These are phyloP conservation scores for Pichia cephalocereana DNA, from an alignment of 805 yeast genomes.

Conservation along the genomic window DNA sequence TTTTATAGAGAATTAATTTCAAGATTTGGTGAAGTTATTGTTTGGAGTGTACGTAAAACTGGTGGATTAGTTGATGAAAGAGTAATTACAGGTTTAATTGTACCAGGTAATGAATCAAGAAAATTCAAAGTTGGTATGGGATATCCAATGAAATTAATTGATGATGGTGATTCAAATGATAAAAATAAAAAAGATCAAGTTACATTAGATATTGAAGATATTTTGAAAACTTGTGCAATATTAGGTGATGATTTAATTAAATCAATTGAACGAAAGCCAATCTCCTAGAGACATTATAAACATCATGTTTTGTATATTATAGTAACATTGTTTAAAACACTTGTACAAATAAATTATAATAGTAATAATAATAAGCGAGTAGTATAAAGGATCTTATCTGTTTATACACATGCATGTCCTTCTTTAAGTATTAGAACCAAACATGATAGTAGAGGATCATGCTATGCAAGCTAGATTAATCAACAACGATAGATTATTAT, in stretches of 20 bases:
- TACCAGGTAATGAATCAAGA: slow-evolving; percentile 53
- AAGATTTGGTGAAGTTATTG: slow-evolving; percentile 56
- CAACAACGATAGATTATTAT: background rate
- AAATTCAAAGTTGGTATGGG: slow-evolving; percentile 78
- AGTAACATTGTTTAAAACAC: no score
- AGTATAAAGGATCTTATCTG: no score
- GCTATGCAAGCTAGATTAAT: background rate
- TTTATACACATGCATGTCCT: background rate
- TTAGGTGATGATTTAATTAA: slow-evolving; percentile 58
- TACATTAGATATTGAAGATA: slow-evolving; percentile 18
- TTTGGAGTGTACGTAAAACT: slow-evolving; percentile 51
- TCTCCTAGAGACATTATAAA: no score
- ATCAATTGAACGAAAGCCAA: slow-evolving; percentile 1
- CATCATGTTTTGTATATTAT: no score
- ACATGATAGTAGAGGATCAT: slow-evolving; percentile 1
- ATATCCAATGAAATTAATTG: slow-evolving; percentile 55
- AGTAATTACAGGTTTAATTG: slow-evolving; percentile 73
- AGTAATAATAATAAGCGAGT: no score
- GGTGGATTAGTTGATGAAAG: slow-evolving; percentile 40
- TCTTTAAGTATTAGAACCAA: background rate
- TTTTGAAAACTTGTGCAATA: slow-evolving; percentile 7
- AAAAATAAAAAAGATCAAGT: slow-evolving; percentile 41
- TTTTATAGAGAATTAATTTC: slow-evolving; percentile 51
- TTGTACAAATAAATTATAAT: no score
- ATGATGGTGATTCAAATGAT: slow-evolving; percentile 15